A percentile compares a stretch with the other conserved stretches of the same genome.
These are phyloP conservation scores for Phytophthora ramorum DNA, from an alignment of 352 stramenopile genomes.

Conservation along the genomic window DNA sequence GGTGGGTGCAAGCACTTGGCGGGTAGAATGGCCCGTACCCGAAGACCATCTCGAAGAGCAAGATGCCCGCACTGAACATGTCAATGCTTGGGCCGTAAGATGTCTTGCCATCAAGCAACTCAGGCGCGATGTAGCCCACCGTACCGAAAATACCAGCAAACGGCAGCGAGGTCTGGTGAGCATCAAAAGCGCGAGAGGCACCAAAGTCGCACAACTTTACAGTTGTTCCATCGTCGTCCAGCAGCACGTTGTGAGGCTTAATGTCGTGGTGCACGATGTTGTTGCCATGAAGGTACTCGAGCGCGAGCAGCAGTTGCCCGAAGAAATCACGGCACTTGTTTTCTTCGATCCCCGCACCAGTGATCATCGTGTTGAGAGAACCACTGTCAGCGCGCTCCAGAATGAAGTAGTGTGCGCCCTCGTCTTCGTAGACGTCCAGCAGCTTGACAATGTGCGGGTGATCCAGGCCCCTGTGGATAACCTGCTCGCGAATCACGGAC, in stretches of 20 bases:
- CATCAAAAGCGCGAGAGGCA: constrained; percentile 74
- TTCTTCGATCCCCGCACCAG: constrained; percentile 56
- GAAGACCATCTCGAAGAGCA: constrained; percentile 84
- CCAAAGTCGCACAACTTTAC: constrained; percentile 89
- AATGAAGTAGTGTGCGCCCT: constrained; percentile 80
- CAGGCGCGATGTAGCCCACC: constrained; percentile 73
- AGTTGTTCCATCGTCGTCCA: constrained; percentile 50
- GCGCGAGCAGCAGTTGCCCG: constrained; percentile 60
- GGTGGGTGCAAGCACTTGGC: constrained; percentile 67
- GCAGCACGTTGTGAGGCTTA: constrained; percentile 86
- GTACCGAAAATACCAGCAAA: constrained; percentile 80
- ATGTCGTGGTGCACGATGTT: constrained; percentile 93
- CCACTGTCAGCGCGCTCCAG: constrained; percentile 69
- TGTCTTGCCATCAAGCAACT: constrained; percentile 61
- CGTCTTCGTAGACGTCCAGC: constrained; percentile 77
- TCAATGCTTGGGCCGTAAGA: constrained; percentile 69
- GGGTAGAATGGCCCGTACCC: constrained; percentile 79
- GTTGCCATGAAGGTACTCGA: constrained; percentile 73
- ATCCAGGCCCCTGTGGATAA: constrained; percentile 70
- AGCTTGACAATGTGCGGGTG: constrained; percentile 83
- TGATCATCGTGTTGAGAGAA: constrained; percentile 60
- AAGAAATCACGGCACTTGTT: constrained; percentile 59
- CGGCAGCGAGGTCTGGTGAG: constrained; percentile 51
- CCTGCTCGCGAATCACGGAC: constrained; percentile 72
- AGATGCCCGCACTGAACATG: constrained; percentile 75